A percentile compares a stretch with the other conserved stretches of the same genome.
Evolutionary conservation across 1,284 basidiomycete species (phyloP).

Genomic region (Cronartium quercuum): DNA sequence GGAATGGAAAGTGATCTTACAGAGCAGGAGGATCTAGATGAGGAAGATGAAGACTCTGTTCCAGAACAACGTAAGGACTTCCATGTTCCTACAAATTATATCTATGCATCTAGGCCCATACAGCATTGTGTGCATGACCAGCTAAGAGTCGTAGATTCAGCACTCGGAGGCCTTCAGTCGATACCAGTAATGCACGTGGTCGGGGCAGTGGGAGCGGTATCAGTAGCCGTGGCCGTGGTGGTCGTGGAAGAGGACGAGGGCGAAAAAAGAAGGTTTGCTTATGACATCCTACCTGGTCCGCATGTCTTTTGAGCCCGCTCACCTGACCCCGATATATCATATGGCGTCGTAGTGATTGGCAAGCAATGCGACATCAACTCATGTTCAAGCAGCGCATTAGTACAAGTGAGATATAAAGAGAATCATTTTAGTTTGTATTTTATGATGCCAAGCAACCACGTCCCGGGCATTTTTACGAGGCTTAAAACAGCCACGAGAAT

Average conservation of each 20-base stretch:
- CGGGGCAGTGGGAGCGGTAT: too few relatives aligned
- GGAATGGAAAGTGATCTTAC: constrained; percentile 37
- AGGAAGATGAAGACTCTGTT: constrained; percentile 16
- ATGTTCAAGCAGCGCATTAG: too few relatives aligned
- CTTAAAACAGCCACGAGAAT: too few relatives aligned
- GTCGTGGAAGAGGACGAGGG: background rate
- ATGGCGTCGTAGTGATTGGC: too few relatives aligned
- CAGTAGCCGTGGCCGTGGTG: background rate
- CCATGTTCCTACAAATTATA: background rate
- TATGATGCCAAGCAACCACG: too few relatives aligned
- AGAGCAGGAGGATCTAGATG: constrained; percentile 33
- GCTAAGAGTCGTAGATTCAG: background rate
- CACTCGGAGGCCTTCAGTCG: background rate
- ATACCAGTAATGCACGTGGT: background rate
- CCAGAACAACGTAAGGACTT: background rate
- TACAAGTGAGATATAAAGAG: too few relatives aligned
- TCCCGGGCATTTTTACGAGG: too few relatives aligned
- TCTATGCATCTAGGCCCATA: background rate
- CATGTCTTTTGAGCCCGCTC: too few relatives aligned
- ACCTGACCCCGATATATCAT: too few relatives aligned
- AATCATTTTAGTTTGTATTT: too few relatives aligned
- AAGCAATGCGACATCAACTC: too few relatives aligned
- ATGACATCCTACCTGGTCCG: too few relatives aligned
- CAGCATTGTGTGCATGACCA: background rate
- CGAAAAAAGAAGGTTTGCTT: constrained; percentile 5